Percentiles rank a stretch among this genome's conserved stretches.
Conservation (phyloP, 2,329 filamentous ascomycete genomes). For the Aspergillus floridensis region DNA sequence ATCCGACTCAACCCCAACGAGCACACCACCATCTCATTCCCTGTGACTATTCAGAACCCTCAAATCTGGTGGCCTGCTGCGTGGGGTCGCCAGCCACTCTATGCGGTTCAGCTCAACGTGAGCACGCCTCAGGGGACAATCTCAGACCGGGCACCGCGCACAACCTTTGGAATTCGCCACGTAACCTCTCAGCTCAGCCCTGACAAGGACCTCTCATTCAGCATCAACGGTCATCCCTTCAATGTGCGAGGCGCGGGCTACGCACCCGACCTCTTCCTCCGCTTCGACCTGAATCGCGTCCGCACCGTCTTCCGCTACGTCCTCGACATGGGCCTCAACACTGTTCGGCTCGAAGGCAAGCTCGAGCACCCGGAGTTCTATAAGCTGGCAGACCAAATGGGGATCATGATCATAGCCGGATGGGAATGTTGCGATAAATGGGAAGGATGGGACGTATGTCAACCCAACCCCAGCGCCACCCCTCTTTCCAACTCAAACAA, state of each 20-base stretch:
- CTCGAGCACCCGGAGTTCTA: slow-evolving; percentile 63
- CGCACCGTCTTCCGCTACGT: slow-evolving; percentile 52
- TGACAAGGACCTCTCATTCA: slow-evolving; percentile 56
- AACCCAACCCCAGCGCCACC: not conserved
- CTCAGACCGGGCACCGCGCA: slow-evolving; percentile 36
- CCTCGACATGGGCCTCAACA: slow-evolving; percentile 62
- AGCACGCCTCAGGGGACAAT: slow-evolving; percentile 19
- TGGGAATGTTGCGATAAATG: slow-evolving; percentile 70
- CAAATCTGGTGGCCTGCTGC: slow-evolving; percentile 61
- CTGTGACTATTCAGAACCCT: slow-evolving; percentile 43
- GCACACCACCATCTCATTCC: slow-evolving; percentile 41
- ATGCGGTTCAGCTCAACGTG: slow-evolving; percentile 37
- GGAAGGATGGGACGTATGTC: slow-evolving; percentile 55
- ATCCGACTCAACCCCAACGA: slow-evolving; percentile 41
- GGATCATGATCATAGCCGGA: slow-evolving; percentile 61
- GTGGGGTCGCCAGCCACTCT: slow-evolving; percentile 59
- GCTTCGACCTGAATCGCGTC: slow-evolving; percentile 53
- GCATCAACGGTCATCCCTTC: slow-evolving; percentile 57
- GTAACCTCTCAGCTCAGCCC: slow-evolving; percentile 53
- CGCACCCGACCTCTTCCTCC: slow-evolving; percentile 60
- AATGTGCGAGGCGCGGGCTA: slow-evolving; percentile 63
- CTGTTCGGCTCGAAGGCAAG: slow-evolving; percentile 63
- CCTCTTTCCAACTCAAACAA: too few species aligned
- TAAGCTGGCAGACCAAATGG: slow-evolving; percentile 57
- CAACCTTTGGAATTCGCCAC: slow-evolving; percentile 54